Base-by-base conservation (phyloP, 2,329 filamentous ascomycete genomes). In the Nannizzia gypsea region DNA sequence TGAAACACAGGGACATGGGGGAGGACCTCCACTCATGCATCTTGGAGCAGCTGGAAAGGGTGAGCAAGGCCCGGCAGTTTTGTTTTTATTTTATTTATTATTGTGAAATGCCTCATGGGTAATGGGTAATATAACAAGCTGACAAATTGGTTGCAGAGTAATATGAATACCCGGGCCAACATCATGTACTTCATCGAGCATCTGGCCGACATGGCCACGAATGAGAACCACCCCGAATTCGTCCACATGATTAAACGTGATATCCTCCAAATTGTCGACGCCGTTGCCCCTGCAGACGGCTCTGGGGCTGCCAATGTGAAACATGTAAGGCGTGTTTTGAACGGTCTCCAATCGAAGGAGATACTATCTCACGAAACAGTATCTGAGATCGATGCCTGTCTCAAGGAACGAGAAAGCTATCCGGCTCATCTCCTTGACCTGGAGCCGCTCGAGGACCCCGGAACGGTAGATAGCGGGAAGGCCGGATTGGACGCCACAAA, bases 161-260 rank as follows among this genome's bases (percentile, higher is more conserved):
- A 89, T 66, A 95, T 99, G 88, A 99, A 99, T 74, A 95, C 87
- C 57, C 83, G 92, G 62, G 95, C 93, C 61, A 99, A 99, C 72
- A 97, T 99, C 72, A 95, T 99, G 88, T 99, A 95, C 75, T 99
- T 99, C 74, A 87, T 99, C 69, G 92, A 97, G 70, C 88, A 92
- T 66, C 89, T 99, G 66, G 88, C 95, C 70, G 92, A 97, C 70
- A 81, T 90, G 75, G 88, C 90, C 22, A 81, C 83, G 63, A 87
- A 85, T 65, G 88, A 90, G 65, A 83, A 84, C 64, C 85, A 93
- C 66, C 76, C 82, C 58, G 86, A 89, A 63, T 99, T 96, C 70
- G 85, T 96, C 28, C 84, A 87, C 57, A 96, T 97, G 90, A 89
- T 99, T 76, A 89, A 96, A 74, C 81, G 91, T 54, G 93, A 99